Conservation (phyloP, 371 early-diverging fungal species). For the Mortierella sp. region DNA sequence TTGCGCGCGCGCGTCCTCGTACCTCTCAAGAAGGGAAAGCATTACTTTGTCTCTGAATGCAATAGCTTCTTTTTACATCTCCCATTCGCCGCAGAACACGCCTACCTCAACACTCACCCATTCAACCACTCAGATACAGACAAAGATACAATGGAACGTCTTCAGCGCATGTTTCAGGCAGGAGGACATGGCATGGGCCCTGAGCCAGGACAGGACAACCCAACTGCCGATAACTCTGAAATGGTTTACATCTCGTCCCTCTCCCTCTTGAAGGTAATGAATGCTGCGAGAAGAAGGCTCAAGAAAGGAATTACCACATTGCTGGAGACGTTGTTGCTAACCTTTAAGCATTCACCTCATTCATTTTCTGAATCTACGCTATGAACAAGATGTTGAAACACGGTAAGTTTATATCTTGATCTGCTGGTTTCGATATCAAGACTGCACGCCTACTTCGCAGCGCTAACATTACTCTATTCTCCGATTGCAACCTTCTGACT, state of each 20-base stretch:
- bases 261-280: constrained; percentile 94
- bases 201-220: constrained; percentile 88
- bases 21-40: not conserved
- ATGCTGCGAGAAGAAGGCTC: not conserved
- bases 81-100: not conserved
- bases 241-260: constrained; percentile 99
- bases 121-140: not conserved
- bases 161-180: constrained; percentile 79
- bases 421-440: not conserved
- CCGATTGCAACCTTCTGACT: not conserved
- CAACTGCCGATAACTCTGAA: constrained; percentile 98
- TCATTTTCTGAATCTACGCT: not conserved
- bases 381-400: constrained; percentile 88
- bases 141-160: constrained; percentile 69
- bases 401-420: constrained; percentile 63
- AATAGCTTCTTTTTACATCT: constrained; percentile 3
- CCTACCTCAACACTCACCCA: not conserved
- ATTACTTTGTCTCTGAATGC: not conserved
- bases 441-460: too few species aligned
- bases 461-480: not conserved
- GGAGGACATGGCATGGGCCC: constrained; percentile 70
- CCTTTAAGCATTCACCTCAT: not conserved
- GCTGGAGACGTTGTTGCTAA: not conserved
- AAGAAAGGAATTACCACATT: not conserved
- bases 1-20: constrained; percentile 7